Evolutionary conservation across 2,329 filamentous ascomycete genomes (phyloP), one percentile per base, ranked within the genome.

Genomic region (Dothiorella sarmentorum): DNA sequence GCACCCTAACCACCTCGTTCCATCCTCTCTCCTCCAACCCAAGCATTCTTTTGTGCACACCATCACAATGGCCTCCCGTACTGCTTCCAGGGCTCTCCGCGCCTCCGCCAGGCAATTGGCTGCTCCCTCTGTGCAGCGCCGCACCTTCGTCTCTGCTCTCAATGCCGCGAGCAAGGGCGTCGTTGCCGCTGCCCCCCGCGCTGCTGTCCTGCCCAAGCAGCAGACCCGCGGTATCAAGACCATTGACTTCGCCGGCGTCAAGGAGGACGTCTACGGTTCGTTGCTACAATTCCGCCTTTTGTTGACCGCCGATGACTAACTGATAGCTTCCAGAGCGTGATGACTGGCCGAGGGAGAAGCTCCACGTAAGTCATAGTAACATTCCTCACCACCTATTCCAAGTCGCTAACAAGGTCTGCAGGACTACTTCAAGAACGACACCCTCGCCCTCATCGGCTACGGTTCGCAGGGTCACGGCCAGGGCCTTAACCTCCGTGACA

Each of bases 341-440:
- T 75, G 94, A 99, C 83, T 99, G 94, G 94, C 94, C 94, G 68
- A 86, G 89, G 77, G 93, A 97, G 84, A 97, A 96, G 88, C 91
- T 99, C 75, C 82, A 94, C 76, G 90, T 94, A 80, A 82, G 87
- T 85, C 71, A 75, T 17, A 20, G 10, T 17, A 61, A 24, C 44
- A 42, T 33, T 52, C 35, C 29, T 43, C 15, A 61, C 24, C n/a
- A n/a, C 22, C 15, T 20, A n/a, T n/a, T n/a, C 22, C 9, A 26
- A 35, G 37, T 2, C 49, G 53, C 68, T 76, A 62, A 76, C 65
- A 61, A 52, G 58, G 33, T 29, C 35, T 55, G 24, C 68, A 96
- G 90, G 91, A 97, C 66, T 99, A 93, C 88, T 99, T 99, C 90
- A 97, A 97, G 86, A 86, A 99, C 81, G 94, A 99, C 80, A 97